A percentile compares a stretch with the other conserved stretches of the same genome.
phyloP scores from a whole-genome alignment of 371 early-diverging fungal genomes.

The Apophysomyces trapeziformis region DNA sequence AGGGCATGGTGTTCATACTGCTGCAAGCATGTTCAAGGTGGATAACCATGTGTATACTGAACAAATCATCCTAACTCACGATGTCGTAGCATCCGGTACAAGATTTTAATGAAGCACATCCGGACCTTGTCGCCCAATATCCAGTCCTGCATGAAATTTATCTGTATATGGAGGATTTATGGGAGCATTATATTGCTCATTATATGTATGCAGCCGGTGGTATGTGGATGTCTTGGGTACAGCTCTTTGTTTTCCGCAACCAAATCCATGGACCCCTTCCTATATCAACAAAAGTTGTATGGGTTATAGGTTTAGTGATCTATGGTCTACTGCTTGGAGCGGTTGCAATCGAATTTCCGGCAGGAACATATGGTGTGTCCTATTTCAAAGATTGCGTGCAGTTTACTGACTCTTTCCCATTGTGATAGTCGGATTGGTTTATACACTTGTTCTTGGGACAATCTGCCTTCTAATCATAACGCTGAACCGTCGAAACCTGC shows the following conservation, averaged over 20 bases:
- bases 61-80: background rate
- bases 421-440: conserved; percentile 35
- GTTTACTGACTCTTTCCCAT: background rate
- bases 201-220: conserved; percentile 66
- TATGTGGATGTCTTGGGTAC: conserved; percentile 62
- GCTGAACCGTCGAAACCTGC: conserved; percentile 26
- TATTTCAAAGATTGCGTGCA: background rate
- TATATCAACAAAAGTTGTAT: conserved; percentile 25
- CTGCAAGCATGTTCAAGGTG: conserved; percentile 54
- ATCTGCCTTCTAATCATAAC: conserved; percentile 28
- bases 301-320: conserved; percentile 36
- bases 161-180: conserved; percentile 52
- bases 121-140: conserved; percentile 38
- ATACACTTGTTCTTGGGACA: conserved; percentile 36
- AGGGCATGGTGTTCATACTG: conserved; percentile 53
- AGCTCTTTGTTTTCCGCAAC: conserved; percentile 52
- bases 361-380: conserved; percentile 35
- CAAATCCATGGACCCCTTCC: conserved; percentile 43
- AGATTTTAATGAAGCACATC: conserved; percentile 43
- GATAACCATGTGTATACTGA: background rate
- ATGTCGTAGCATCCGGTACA: conserved; percentile 48
- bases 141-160: conserved; percentile 54
- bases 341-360: conserved; percentile 52
- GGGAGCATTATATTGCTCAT: conserved; percentile 64
- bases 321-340: conserved; percentile 50